phyloP scores from a whole-genome alignment of 768 basidiomycete genomes.

The Kwoniella mangroviensis region DNA sequence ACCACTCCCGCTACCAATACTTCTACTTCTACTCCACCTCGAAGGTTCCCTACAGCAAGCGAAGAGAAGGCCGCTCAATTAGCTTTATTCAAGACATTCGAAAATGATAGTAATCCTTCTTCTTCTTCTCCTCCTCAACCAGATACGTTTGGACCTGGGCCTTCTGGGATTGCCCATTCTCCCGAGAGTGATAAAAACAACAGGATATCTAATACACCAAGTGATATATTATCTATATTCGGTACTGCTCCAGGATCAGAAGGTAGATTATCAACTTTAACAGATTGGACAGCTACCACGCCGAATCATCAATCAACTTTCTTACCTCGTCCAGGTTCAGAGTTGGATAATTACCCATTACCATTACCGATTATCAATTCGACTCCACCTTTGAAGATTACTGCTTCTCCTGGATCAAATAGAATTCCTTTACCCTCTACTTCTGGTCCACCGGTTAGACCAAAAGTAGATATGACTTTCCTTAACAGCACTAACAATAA shows the following conservation, averaged over 20 bases:
- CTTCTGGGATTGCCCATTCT: not conserved
- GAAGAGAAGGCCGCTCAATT: conserved; percentile 26
- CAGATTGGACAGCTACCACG: conserved; percentile 15
- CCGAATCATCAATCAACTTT: not conserved
- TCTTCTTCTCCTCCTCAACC: not conserved
- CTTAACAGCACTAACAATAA: not conserved
- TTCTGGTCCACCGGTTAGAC: not conserved
- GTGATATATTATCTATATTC: conserved; percentile 17
- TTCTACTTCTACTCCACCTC: not conserved
- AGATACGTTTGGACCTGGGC: not conserved
- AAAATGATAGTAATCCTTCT: not conserved
- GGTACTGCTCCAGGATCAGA: conserved; percentile 19
- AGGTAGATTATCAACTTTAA: conserved; percentile 15
- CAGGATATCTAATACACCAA: conserved; percentile 10
- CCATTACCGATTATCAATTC: conserved; percentile 5
- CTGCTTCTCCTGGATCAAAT: not conserved
- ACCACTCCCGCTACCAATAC: not conserved
- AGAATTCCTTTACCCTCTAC: not conserved
- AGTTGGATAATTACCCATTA: conserved; percentile 10
- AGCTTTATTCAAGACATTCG: conserved; percentile 12
- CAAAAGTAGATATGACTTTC: conserved; percentile 19
- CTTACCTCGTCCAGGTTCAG: not conserved
- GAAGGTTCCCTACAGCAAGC: conserved; percentile 14
- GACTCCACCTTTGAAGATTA: not conserved
- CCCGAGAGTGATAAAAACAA: not conserved